These are phyloP conservation scores for Aciculosporium take DNA, from an alignment of 2,329 filamentous ascomycete genomes.

Conservation along the genomic window DNA sequence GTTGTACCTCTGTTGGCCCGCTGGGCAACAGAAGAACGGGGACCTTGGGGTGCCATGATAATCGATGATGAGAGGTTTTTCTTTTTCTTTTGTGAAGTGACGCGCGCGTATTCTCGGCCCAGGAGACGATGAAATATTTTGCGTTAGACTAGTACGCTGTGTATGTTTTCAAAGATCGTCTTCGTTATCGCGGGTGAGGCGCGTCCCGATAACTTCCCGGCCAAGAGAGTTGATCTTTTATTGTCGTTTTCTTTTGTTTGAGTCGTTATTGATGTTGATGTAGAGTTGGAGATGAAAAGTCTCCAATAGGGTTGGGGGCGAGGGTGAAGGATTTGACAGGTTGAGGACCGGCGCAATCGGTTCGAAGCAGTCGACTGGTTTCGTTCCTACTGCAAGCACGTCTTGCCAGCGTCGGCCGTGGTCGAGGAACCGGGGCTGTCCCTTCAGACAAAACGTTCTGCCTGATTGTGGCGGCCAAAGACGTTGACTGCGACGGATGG, in stretches of 20 bases:
- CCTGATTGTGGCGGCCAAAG: not conserved
- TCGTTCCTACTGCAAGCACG: not conserved
- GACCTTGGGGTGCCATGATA: conserved; percentile 22
- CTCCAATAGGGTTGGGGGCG: not conserved
- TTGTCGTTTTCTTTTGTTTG: conserved; percentile 1
- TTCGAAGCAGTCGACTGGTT: not conserved
- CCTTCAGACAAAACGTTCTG: not conserved
- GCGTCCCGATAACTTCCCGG: conserved; percentile 6
- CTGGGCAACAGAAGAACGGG: conserved; percentile 13
- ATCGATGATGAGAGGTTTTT: not conserved
- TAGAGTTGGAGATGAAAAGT: not conserved
- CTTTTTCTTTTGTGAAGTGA: not conserved
- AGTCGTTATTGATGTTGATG: not conserved
- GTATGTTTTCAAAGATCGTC: not conserved
- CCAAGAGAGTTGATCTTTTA: not conserved
- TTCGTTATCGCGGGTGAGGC: conserved; percentile 6
- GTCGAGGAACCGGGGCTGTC: not conserved
- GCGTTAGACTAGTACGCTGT: not conserved
- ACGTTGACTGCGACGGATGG: not conserved
- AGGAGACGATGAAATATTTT: not conserved
- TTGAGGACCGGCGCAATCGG: not conserved
- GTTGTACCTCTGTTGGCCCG: conserved; percentile 19
- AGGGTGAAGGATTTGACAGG: not conserved
- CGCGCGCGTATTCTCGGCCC: conserved; percentile 1
- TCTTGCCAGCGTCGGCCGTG: not conserved